These are phyloP conservation scores for Phytopythium kandeliae DNA, from an alignment of 352 stramenopile genomes.

Conservation along the genomic window DNA sequence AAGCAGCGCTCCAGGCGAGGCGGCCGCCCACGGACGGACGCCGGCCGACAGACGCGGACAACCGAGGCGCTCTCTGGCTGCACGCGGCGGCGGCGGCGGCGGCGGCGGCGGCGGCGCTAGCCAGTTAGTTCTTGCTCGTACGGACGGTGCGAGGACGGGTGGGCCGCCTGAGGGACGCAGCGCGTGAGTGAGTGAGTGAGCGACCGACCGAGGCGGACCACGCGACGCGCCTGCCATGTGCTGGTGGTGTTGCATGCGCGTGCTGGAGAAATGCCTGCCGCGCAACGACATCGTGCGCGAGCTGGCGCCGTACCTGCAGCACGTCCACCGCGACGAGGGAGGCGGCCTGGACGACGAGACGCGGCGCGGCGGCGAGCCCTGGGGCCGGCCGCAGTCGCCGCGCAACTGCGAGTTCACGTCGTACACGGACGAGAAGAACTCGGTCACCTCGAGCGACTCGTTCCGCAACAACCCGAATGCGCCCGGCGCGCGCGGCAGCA, in stretches of 20 bases:
- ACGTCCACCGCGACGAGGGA: conserved; percentile 71
- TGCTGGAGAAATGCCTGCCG: conserved; percentile 80
- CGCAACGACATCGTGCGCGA: conserved; percentile 86
- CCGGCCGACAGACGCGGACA: background rate
- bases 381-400: conserved; percentile 38
- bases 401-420: conserved; percentile 36
- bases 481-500: conserved; percentile 7
- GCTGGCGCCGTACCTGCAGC: conserved; percentile 79
- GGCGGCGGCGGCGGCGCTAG: no score
- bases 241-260: conserved; percentile 88
- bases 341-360: conserved; percentile 47
- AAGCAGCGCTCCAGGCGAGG: no score
- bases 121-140: no score
- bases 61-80: background rate
- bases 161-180: no score
- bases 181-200: no score
- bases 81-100: no score
- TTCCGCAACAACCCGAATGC: conserved; percentile 42
- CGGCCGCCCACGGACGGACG: no score
- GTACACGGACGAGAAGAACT: conserved; percentile 53
- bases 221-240: no score
- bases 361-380: conserved; percentile 30
- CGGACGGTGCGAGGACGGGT: no score
- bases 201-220: background rate
- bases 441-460: conserved; percentile 54